Evolutionary conservation across 1,139 yeast species (phyloP).

Genomic region (Candida smagusa): DNA sequence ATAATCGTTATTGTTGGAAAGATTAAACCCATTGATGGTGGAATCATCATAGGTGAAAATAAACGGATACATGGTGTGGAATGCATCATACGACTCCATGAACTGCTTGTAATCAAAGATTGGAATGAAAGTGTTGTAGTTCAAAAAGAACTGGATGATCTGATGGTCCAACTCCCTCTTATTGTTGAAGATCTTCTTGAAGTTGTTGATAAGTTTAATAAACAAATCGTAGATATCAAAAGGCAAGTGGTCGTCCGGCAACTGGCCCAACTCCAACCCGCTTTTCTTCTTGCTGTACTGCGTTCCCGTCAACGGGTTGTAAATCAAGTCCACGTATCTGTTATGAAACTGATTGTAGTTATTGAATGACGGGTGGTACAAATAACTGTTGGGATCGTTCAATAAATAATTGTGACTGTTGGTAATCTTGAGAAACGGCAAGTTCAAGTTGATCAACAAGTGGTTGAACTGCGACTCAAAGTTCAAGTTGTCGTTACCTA

Average conservation of each 20-base stretch:
- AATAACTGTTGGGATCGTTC: conserved; percentile 43
- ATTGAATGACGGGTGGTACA: conserved; percentile 43
- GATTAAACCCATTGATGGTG: conserved; percentile 48
- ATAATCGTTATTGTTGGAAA: conserved; percentile 48
- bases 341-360: conserved; percentile 39
- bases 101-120: conserved; percentile 58
- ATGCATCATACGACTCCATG: conserved; percentile 55
- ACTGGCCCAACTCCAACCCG: conserved; percentile 7
- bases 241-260: conserved; percentile 22
- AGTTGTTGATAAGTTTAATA: conserved; percentile 44
- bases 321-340: conserved; percentile 39
- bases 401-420: conserved; percentile 45
- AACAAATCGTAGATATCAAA: conserved; percentile 44
- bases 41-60: conserved; percentile 50
- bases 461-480: conserved; percentile 50
- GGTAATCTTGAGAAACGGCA: conserved; percentile 46
- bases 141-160: conserved; percentile 51
- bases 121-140: conserved; percentile 57
- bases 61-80: conserved; percentile 55
- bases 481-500: conserved; percentile 48
- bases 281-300: conserved; percentile 5
- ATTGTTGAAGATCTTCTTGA: conserved; percentile 41
- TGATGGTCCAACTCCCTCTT: conserved; percentile 52
- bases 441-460: conserved; percentile 41
- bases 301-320: conserved; percentile 41